A percentile compares a stretch with the other conserved stretches of the same genome.
These are phyloP conservation scores for Tolypocladium paradoxum DNA, from an alignment of 2,329 filamentous ascomycete genomes.

Conservation along the genomic window DNA sequence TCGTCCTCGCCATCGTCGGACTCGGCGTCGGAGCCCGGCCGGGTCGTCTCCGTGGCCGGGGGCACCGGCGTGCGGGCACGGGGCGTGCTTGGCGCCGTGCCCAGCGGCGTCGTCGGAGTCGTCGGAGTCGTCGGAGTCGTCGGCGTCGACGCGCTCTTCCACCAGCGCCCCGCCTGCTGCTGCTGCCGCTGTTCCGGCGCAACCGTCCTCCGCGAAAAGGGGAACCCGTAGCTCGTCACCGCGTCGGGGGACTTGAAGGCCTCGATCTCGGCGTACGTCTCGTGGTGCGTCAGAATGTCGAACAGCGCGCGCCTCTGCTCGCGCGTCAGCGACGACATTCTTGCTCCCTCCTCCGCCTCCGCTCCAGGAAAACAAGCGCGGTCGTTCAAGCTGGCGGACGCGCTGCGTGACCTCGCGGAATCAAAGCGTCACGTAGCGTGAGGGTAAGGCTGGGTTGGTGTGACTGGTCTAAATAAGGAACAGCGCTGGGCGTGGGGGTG, in stretches of 20 bases:
- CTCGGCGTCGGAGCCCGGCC: not conserved
- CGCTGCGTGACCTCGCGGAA: not conserved
- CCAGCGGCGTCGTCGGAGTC: constrained; percentile 11
- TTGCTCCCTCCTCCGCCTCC: not conserved
- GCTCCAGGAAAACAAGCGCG: not conserved
- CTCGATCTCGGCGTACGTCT: constrained; percentile 58
- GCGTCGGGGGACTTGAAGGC: constrained; percentile 56
- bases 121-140: too few species aligned
- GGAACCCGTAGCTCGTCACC: constrained; percentile 58
- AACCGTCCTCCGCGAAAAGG: constrained; percentile 35
- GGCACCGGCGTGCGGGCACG: constrained; percentile 14
- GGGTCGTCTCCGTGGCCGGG: not conserved
- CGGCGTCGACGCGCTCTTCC: not conserved
- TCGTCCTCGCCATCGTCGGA: constrained; percentile 10
- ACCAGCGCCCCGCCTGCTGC: not conserved
- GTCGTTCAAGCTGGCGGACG: not conserved
- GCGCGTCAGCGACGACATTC: constrained; percentile 10
- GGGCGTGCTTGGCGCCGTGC: constrained; percentile 15
- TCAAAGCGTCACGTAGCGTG: not conserved
- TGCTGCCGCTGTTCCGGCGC: too few species aligned
- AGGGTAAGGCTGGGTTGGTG: too few species aligned
- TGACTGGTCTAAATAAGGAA: not conserved
- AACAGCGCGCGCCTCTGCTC: constrained; percentile 43
- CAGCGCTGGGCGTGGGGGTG: too few species aligned
- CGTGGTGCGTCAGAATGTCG: constrained; percentile 48